Evolutionary conservation across 2,329 filamentous ascomycete genomes (phyloP), one percentile per base, ranked within the genome.

Genomic region (Exophiala sideris): DNA sequence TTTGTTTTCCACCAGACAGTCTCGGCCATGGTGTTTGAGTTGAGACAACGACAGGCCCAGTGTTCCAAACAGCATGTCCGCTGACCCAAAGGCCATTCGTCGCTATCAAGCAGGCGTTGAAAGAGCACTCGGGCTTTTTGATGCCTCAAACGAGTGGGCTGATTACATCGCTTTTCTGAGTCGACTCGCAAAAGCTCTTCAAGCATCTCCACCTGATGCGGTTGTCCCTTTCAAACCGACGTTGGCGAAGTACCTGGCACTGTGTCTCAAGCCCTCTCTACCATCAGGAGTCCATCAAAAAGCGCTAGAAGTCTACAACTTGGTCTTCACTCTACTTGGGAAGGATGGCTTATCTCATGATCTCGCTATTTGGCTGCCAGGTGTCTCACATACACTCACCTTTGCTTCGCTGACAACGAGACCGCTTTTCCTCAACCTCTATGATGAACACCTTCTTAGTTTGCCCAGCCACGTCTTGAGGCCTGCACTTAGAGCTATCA

Each of bases 201-300:
- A 99, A 82, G 59, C 56, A 29, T 84, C 88, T 41, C 89, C 91
- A 60, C 89, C 89, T 20, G 76, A 86, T 41, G 84, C 83, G 54
- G 75, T 84, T 33, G 85, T 99, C 54, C 92, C 94, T 10, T 85
- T 91, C 65, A 95, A 91, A 73, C 78, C 83, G 14, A 79, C 85
- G 52, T 86, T 99, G 67, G 88, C 94, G 66, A 94, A 95, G 72
- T 88, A 92, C 65, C 79, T 99, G 55, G 88, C 94, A 40, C 94
- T 99, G 79, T 99, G 94, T 68, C 79, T 99, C 62, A 95, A 96
- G 69, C 91, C 94, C 35, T 86, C 89, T 16, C 77, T 99, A 48
- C 94, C 94, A 11, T 96, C 94, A 0, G 94, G 94, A 24, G 95
- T 99, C 14, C 94, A 99, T 73, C 95, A 99, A 71, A 99, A 97